phyloP scores from a whole-genome alignment of 2,329 filamentous ascomycete genomes.

The Graphilbum ipis-grandicollis region DNA sequence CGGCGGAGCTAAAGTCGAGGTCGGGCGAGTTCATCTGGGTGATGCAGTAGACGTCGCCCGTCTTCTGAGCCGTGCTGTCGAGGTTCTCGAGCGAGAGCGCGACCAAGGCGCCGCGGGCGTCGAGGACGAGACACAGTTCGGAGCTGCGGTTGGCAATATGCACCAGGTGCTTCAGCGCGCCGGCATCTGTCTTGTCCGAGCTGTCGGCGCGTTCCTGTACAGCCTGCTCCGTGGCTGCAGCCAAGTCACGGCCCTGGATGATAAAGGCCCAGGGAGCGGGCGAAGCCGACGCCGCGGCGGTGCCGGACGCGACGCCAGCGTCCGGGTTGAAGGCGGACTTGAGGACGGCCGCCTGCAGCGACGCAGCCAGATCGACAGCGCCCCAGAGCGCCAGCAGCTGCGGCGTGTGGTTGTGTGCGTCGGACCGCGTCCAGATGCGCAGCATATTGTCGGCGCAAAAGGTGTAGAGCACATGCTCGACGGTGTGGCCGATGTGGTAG shows the following conservation, averaged over 20 bases:
- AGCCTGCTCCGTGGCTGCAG: conserved; percentile 57
- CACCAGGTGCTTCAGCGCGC: conserved; percentile 68
- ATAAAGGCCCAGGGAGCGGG: conserved; percentile 50
- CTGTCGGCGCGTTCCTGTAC: conserved; percentile 42
- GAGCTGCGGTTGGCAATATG: conserved; percentile 71
- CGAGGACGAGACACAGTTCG: conserved; percentile 74
- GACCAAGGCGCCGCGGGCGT: conserved; percentile 72
- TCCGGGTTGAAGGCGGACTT: not conserved
- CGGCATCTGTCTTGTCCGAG: conserved; percentile 39
- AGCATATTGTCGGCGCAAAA: conserved; percentile 66
- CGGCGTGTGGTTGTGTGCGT: conserved; percentile 40
- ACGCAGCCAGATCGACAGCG: conserved; percentile 56
- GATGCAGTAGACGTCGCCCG: conserved; percentile 66
- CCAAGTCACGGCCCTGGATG: conserved; percentile 67
- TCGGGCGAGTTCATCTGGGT: conserved; percentile 51
- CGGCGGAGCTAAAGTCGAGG: too few species aligned
- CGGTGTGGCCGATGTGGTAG: conserved; percentile 56
- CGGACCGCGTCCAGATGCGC: conserved; percentile 67
- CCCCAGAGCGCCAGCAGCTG: conserved; percentile 67
- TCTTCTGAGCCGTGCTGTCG: conserved; percentile 47
- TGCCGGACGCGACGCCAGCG: not conserved
- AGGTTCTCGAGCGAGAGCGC: conserved; percentile 87
- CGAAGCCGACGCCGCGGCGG: not conserved
- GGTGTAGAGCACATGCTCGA: conserved; percentile 81
- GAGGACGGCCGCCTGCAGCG: conserved; percentile 34